These are phyloP conservation scores for Xylariaceae sp. DNA, from an alignment of 2,329 filamentous ascomycete genomes.

Conservation along the genomic window DNA sequence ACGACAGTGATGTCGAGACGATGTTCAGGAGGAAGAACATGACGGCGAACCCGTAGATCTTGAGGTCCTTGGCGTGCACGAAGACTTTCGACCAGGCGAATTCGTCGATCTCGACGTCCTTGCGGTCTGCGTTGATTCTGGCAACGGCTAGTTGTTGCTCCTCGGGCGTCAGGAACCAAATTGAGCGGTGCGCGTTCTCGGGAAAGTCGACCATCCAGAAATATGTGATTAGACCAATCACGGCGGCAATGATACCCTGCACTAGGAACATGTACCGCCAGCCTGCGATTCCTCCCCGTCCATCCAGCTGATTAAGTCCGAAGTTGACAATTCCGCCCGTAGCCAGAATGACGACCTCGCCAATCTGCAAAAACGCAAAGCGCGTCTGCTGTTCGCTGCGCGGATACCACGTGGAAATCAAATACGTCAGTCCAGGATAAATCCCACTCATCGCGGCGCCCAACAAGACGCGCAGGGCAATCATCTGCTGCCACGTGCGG, in stretches of 20 bases:
- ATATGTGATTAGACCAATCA: slow-evolving; percentile 56
- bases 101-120: slow-evolving; percentile 51
- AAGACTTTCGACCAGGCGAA: slow-evolving; percentile 53
- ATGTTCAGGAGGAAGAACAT: slow-evolving; percentile 64
- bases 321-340: slow-evolving; percentile 65
- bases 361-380: slow-evolving; percentile 59
- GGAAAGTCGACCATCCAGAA: slow-evolving; percentile 70
- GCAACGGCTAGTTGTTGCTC: slow-evolving; percentile 53
- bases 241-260: slow-evolving; percentile 55
- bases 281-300: slow-evolving; percentile 49
- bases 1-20: slow-evolving; percentile 59
- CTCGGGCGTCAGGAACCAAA: slow-evolving; percentile 50
- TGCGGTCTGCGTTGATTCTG: slow-evolving; percentile 56
- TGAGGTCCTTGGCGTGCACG: slow-evolving; percentile 51
- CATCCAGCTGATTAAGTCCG: slow-evolving; percentile 59
- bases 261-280: slow-evolving; percentile 69
- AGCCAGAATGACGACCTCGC: slow-evolving; percentile 60
- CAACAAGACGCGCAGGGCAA: slow-evolving; percentile 58
- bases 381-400: slow-evolving; percentile 60
- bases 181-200: slow-evolving; percentile 52
- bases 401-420: slow-evolving; percentile 57
- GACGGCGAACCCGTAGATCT: slow-evolving; percentile 59
- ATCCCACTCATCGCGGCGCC: slow-evolving; percentile 57
- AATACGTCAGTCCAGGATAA: slow-evolving; percentile 47
- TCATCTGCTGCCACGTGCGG: slow-evolving; percentile 63